A percentile compares a stretch with the other conserved stretches of the same genome.
Evolutionary conservation across 148 eudicot genomes (phyloP).

Genomic region (Selenicereus undatus): DNA sequence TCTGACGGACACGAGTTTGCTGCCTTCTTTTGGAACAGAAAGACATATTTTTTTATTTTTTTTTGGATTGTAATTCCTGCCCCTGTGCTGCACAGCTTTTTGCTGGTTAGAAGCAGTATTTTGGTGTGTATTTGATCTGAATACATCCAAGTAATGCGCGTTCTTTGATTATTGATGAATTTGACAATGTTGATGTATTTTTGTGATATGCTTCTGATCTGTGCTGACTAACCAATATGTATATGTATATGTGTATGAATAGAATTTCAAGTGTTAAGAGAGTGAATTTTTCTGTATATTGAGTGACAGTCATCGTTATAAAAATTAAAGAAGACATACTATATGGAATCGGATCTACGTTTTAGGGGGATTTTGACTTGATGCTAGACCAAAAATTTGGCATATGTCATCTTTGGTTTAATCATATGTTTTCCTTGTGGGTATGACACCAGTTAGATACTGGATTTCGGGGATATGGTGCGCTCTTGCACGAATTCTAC

Average conservation of each 20-base stretch:
- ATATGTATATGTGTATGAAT: too few relatives aligned
- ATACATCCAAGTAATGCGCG: neutral
- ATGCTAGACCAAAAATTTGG: neutral
- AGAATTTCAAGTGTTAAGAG: neutral
- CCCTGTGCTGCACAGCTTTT: too few relatives aligned
- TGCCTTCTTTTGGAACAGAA: neutral
- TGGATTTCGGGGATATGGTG: neutral
- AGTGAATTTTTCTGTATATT: neutral
- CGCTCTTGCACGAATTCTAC: too few relatives aligned
- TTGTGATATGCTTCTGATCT: neutral
- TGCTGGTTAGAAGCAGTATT: neutral
- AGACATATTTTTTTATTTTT: too few relatives aligned
- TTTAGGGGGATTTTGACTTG: neutral
- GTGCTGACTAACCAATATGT: neutral
- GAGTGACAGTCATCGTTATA: neutral
- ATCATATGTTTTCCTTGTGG: neutral
- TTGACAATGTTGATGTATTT: neutral
- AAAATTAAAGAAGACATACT: neutral
- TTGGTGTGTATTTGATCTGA: neutral
- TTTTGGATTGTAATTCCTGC: neutral
- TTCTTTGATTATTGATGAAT: neutral
- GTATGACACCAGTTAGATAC: neutral
- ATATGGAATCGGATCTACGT: neutral
- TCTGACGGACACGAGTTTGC: too few relatives aligned
- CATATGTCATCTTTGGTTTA: neutral